Base-by-base conservation (phyloP, 345 rosid genomes). In the Eutrema heterophyllum region DNA sequence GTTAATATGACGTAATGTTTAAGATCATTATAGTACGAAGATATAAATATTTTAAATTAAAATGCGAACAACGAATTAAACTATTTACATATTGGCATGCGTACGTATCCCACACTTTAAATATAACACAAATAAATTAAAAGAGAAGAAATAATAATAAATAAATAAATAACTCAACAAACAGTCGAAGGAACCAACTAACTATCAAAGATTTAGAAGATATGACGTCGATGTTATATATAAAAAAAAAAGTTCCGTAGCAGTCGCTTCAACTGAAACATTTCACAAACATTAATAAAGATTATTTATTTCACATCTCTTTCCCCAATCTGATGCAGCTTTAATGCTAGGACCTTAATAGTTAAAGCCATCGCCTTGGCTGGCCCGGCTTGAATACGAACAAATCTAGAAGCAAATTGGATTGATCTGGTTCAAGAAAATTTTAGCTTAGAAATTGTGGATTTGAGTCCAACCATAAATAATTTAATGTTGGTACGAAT, bases 171-270 rank as follows among this genome's bases (percentile, higher is more conserved):
- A 2, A 5, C 73, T 48, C 71, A 73, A 65, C 71, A 36, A 67
- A 74, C 46, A 58, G 39, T 58, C 78, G 62, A 74, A 58, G 54
- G 36, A 67, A 66, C 72, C 72, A 74, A 75, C 78, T 41, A 74
- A 74, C 78, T 67, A 67, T 67, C 78, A 67, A 59, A 56, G 41
- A 33, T 56, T 33, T 41, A 56, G 33, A 33, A 56, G 26, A 32
- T 55, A 54, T 54, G 60, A 54, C 60, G 60, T 54, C 60, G 39
- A 54, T 54, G 60, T 21, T n/a, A 54, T n/a, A n/a, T n/a, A 54
- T 14, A 53, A 26, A 5, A 13, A 49, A 59, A 11, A 45, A 33
- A 44, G 48, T 44, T 64, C 15, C 27, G 45, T 39, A 9, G 43
- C 36, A 57, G 61, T 49, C 33, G 72, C 45, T 74, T 67, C 78